Evolutionary conservation across 2,329 filamentous ascomycete species (phyloP).

Genomic region (Colletotrichum scovillei): DNA sequence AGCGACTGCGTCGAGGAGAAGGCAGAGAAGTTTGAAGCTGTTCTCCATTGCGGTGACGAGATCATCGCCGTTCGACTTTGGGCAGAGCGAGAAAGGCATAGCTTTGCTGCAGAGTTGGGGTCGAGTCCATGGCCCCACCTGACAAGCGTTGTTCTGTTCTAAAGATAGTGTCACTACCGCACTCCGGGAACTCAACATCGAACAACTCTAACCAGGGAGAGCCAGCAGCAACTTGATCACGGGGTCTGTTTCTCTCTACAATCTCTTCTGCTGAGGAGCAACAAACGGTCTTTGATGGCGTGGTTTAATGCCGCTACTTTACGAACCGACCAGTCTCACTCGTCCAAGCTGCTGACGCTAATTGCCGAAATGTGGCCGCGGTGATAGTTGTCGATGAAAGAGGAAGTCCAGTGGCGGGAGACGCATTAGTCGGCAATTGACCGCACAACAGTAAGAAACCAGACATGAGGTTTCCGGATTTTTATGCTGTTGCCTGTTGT

Average conservation of each 20-base stretch:
- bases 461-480: slow-evolving; percentile 3
- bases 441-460: background rate
- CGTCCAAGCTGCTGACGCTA: background rate
- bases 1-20: background rate
- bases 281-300: background rate
- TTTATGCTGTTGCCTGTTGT: slow-evolving; percentile 28
- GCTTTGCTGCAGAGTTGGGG: background rate
- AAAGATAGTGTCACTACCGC: slow-evolving; percentile 21
- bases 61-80: background rate
- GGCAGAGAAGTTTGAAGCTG: too few relatives aligned
- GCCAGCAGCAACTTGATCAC: slow-evolving; percentile 12
- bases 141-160: slow-evolving; percentile 13
- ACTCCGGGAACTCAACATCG: background rate
- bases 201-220: slow-evolving; percentile 5
- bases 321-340: background rate
- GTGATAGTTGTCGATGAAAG: background rate
- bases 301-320: slow-evolving; percentile 8
- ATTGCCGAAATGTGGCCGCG: background rate
- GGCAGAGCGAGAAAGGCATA: background rate
- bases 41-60: background rate
- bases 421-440: slow-evolving; percentile 11
- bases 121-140: background rate
- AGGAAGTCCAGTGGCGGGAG: background rate
- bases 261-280: slow-evolving; percentile 5
- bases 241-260: background rate